These are phyloP conservation scores for Polychytrium aggregatum DNA, from an alignment of 192 early-diverging fungal genomes.

Conservation along the genomic window DNA sequence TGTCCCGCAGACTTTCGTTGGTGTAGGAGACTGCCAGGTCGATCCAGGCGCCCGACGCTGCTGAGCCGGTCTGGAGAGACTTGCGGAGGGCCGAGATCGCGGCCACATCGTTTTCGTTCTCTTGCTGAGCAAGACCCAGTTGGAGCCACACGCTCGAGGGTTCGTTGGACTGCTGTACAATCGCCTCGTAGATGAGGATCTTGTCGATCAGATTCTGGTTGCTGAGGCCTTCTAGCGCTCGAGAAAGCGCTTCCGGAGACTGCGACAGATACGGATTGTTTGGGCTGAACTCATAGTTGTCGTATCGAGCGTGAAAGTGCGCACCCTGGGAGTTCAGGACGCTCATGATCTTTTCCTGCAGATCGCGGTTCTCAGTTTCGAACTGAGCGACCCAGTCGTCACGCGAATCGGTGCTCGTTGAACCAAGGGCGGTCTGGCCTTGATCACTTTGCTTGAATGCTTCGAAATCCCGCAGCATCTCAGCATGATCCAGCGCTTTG, in stretches of 20 bases:
- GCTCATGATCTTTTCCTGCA: too few species aligned
- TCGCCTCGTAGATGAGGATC: slow-evolving; percentile 83
- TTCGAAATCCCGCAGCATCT: too few species aligned
- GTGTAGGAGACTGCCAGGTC: slow-evolving; percentile 87
- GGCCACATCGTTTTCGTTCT: slow-evolving; percentile 88
- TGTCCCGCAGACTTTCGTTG: slow-evolving; percentile 75
- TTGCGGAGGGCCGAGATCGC: slow-evolving; percentile 85
- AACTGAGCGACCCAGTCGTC: too few species aligned
- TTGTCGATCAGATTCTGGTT: slow-evolving; percentile 83
- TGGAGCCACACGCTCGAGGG: slow-evolving; percentile 76
- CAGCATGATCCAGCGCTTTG: too few species aligned
- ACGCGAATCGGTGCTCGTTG: too few species aligned
- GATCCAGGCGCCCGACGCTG: slow-evolving; percentile 67
- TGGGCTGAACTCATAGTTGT: slow-evolving; percentile 62
- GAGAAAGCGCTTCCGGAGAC: slow-evolving; percentile 9
- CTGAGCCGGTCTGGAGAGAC: slow-evolving; percentile 58
- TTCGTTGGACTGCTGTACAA: slow-evolving; percentile 62
- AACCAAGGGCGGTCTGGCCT: too few species aligned
- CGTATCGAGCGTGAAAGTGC: slow-evolving; percentile 12
- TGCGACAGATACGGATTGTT: slow-evolving; percentile 60
- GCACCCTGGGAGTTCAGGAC: too few species aligned
- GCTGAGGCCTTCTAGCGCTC: slow-evolving; percentile 26
- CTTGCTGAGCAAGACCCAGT: slow-evolving; percentile 86
- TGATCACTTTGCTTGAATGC: too few species aligned
- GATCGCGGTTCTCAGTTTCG: too few species aligned